Conservation (phyloP, 2,329 filamentous ascomycete species). For the Metarhizium guizhouense region DNA sequence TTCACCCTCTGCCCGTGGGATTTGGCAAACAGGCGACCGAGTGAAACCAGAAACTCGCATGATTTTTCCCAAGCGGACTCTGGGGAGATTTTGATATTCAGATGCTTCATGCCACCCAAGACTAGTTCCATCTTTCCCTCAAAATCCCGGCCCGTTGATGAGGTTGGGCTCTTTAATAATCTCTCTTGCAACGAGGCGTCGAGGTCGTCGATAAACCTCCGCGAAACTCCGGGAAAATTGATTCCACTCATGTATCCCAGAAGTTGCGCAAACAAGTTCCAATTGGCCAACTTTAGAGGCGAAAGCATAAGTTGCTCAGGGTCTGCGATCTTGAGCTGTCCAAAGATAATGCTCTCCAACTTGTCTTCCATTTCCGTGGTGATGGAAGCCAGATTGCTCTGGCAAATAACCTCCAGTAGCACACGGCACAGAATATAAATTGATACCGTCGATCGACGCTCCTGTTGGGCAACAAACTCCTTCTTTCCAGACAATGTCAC, state of each 20-base stretch:
- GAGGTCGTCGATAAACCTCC: conserved; percentile 73
- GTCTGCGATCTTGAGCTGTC: conserved; percentile 84
- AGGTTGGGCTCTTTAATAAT: conserved; percentile 55
- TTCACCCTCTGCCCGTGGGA: conserved; percentile 87
- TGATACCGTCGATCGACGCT: conserved; percentile 85
- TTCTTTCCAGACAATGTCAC: conserved; percentile 44
- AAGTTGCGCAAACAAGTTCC: conserved; percentile 86
- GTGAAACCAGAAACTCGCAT: conserved; percentile 76
- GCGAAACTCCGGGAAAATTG: conserved; percentile 77
- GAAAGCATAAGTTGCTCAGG: conserved; percentile 71
- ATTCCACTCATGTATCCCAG: conserved; percentile 94
- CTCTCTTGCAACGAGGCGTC: conserved; percentile 70
- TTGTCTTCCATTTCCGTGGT: conserved; percentile 90
- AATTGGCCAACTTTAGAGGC: conserved; percentile 82
- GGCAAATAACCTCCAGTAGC: conserved; percentile 84
- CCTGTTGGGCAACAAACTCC: conserved; percentile 68
- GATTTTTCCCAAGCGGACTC: conserved; percentile 74
- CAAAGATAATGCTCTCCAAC: conserved; percentile 90
- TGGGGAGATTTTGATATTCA: conserved; percentile 66
- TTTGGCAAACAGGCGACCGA: conserved; percentile 74
- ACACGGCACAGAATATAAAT: conserved; percentile 95
- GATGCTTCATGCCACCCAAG: conserved; percentile 82
- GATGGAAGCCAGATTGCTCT: conserved; percentile 75
- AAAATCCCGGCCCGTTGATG: conserved; percentile 49
- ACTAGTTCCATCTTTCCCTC: conserved; percentile 83